phyloP scores from a whole-genome alignment of 1,284 basidiomycete species.

The Calocybe gambosa region DNA sequence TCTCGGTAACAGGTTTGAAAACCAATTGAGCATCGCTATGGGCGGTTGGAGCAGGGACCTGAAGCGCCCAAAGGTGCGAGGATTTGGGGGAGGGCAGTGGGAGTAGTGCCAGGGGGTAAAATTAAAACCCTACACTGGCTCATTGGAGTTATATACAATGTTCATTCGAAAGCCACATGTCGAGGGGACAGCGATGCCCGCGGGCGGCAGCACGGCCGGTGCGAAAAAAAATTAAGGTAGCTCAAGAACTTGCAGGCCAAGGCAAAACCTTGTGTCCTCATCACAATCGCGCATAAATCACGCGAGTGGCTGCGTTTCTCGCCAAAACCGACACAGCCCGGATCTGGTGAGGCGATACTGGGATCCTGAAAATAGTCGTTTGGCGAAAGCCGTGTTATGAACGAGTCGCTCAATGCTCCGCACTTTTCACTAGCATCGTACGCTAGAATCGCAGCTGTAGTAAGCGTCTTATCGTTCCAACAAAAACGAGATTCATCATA shows the following conservation, averaged over 20 bases:
- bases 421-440: no score
- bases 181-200: conserved; percentile 13
- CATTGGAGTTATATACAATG: conserved; percentile 15
- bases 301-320: background rate
- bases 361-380: no score
- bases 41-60: background rate
- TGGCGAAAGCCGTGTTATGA: no score
- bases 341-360: no score
- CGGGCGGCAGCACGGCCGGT: conserved; percentile 7
- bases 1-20: conserved; percentile 22
- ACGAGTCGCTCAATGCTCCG: no score
- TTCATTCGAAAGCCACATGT: conserved; percentile 7
- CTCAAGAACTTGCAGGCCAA: background rate
- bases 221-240: conserved; percentile 2
- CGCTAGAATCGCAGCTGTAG: no score
- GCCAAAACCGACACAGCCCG: background rate
- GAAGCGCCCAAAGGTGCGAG: background rate
- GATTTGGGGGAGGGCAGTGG: conserved; percentile 1
- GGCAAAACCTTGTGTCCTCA: background rate
- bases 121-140: conserved; percentile 9
- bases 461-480: no score
- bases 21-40: conserved; percentile 23
- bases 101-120: conserved; percentile 13
- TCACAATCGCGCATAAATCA: no score
- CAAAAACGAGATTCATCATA: no score